Percentiles rank a stretch among this genome's conserved stretches.
Evolutionary conservation across 2,329 filamentous ascomycete species (phyloP).

Genomic region (Nothomitra cinnamomea): DNA sequence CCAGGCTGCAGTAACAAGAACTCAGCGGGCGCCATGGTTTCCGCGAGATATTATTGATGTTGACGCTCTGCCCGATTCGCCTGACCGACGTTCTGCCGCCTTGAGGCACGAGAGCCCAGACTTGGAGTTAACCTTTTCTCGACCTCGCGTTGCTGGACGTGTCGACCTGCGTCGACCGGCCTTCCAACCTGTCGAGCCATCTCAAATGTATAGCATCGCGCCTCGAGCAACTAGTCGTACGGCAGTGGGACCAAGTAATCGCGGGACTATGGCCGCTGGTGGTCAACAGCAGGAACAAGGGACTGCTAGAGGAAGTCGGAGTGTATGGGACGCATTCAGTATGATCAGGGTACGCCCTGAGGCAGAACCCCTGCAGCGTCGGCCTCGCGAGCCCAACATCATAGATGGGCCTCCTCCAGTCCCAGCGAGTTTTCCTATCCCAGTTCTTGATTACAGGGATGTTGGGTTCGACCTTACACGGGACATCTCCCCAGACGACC

Average conservation of each 20-base stretch:
- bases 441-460: conserved; percentile 20
- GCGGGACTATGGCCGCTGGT: neutral
- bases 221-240: neutral
- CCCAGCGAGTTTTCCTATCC: neutral
- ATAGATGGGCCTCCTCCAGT: conserved; percentile 15
- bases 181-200: neutral
- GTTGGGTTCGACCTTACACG: conserved; percentile 23
- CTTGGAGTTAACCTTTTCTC: conserved; percentile 5
- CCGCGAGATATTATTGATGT: conserved; percentile 15
- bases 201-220: neutral
- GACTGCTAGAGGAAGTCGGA: neutral
- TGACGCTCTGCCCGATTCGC: conserved; percentile 14
- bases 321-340: neutral
- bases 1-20: conserved; percentile 7
- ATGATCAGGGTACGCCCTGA: neutral
- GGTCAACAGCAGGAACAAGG: neutral
- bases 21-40: conserved; percentile 10
- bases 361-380: neutral
- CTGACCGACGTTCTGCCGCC: conserved; percentile 5
- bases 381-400: neutral
- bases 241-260: neutral
- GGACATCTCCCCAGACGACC: neutral
- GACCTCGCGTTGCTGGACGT: neutral
- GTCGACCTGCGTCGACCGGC: neutral
- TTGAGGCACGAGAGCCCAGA: conserved; percentile 6